These are phyloP conservation scores for Paracoccidioides brasiliensis DNA, from an alignment of 2,329 filamentous ascomycete species.

Conservation along the genomic window DNA sequence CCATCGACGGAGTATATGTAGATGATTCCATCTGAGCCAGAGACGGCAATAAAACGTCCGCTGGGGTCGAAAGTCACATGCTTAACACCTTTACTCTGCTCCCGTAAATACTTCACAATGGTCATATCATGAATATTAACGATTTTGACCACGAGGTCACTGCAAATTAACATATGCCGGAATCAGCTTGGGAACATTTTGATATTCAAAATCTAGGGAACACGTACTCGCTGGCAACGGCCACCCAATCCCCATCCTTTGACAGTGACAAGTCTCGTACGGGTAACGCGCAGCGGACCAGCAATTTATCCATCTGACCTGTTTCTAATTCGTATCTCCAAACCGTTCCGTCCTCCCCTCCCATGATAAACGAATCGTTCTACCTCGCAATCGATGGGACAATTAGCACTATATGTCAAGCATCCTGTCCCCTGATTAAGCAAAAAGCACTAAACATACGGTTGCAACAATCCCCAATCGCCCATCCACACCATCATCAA, in stretches of 20 bases:
- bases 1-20: constrained; percentile 78
- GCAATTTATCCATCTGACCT: constrained; percentile 58
- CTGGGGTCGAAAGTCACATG: constrained; percentile 79
- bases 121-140: constrained; percentile 70
- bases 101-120: constrained; percentile 62
- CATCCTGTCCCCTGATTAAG: not conserved
- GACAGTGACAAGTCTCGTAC: constrained; percentile 77
- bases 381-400: constrained; percentile 17
- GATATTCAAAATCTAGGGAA: not conserved
- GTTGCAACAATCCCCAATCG: constrained; percentile 67
- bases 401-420: not conserved
- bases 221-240: constrained; percentile 79
- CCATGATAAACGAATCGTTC: constrained; percentile 76
- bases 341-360: constrained; percentile 90
- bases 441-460: constrained; percentile 25
- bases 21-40: constrained; percentile 75
- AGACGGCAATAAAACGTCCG: constrained; percentile 62
- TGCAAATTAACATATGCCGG: constrained; percentile 18
- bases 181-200: not conserved
- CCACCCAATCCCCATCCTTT: constrained; percentile 71
- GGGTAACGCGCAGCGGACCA: constrained; percentile 72
- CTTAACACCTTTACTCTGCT: constrained; percentile 78
- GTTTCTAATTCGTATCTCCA: constrained; percentile 75
- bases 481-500: constrained; percentile 81
- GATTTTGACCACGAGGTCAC: constrained; percentile 78